Evolutionary conservation across 345 rosid genomes (phyloP).

Genomic region (Eucalyptus erythrocorys): DNA sequence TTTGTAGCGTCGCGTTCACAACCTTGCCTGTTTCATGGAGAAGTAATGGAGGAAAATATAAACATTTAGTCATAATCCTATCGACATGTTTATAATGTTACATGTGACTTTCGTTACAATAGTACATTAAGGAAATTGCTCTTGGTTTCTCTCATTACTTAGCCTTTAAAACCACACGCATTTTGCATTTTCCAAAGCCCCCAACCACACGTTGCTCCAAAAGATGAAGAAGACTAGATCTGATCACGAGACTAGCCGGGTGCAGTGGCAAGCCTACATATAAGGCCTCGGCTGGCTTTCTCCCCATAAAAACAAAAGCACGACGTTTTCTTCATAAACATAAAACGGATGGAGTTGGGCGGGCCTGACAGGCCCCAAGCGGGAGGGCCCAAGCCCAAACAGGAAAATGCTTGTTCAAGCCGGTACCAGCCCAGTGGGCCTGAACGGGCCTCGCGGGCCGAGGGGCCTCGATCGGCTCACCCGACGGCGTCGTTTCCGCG

Average conservation of each 20-base stretch:
- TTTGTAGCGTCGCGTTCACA: neutral
- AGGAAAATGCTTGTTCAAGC: neutral
- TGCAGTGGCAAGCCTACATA: neutral
- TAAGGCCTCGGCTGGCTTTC: neutral
- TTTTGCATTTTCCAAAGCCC: rapidly evolving
- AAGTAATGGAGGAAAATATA: neutral
- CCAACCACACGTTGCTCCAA: rapidly evolving
- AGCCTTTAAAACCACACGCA: rapidly evolving
- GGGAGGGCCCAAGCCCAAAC: neutral
- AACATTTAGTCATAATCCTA: rapidly evolving
- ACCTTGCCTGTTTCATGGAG: rapidly evolving
- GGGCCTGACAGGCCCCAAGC: neutral
- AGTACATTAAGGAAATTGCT: rapidly evolving
- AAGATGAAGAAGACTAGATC: neutral
- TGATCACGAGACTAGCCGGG: rapidly evolving
- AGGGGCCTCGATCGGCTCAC: neutral
- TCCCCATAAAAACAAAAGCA: neutral
- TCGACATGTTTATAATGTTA: neutral
- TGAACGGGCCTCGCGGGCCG: neutral
- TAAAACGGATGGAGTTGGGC: neutral
- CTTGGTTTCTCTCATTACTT: neutral
- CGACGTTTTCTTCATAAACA: neutral
- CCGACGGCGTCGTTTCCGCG: neutral
- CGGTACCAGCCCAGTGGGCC: neutral
- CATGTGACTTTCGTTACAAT: neutral